Evolutionary conservation across 768 basidiomycete genomes (phyloP), one percentile per base, ranked within the genome.

Genomic region (Leccinum truebloodii): DNA sequence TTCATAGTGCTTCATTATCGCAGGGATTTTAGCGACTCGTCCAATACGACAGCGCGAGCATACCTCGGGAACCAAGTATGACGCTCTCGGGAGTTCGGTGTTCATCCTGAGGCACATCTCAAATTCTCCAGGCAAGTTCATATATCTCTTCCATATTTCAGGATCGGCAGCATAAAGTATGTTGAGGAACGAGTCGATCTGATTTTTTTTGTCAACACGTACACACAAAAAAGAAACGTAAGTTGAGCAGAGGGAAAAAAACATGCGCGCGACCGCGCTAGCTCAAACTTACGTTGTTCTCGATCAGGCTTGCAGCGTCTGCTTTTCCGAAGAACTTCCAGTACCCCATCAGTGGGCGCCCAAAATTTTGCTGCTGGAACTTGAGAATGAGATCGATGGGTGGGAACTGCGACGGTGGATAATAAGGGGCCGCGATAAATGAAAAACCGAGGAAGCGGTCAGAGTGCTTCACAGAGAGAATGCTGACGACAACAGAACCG

Each of bases 311-410:
- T 3, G 73, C 70, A 6, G 77, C 75, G 6, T 65, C 71, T 8
- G 73, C 72, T 51, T 65, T 64, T 4, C 57, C 61, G 39, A 81
- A 66, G 57, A 76, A 79, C 53, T 64, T 64, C 79, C 79, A 81
- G 60, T 81, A 82, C 6, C 80, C 81, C 57, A 75, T 64, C 13
- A 77, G 54, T 16, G 80, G 79, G 30, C 71, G 73, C 16, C 78
- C 79, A 54, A 71, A 62, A n/a, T 41, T 46, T 52, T 72, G 55
- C 56, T 66, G 66, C 46, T 70, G 65, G 34, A 64, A 57, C 51
- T 72, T 69, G 35, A 76, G 65, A 22, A 69, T 56, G 13, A 62
- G 10, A n/a, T 71, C 59, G 32, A 75, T 52, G 20, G 77, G 69
- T 26, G 71, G 68, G 34, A 70, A 66, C 2, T 59, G 60, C 13